phyloP scores from a whole-genome alignment of 495 filamentous ascomycete species.

The Lepidopterella palustris region DNA sequence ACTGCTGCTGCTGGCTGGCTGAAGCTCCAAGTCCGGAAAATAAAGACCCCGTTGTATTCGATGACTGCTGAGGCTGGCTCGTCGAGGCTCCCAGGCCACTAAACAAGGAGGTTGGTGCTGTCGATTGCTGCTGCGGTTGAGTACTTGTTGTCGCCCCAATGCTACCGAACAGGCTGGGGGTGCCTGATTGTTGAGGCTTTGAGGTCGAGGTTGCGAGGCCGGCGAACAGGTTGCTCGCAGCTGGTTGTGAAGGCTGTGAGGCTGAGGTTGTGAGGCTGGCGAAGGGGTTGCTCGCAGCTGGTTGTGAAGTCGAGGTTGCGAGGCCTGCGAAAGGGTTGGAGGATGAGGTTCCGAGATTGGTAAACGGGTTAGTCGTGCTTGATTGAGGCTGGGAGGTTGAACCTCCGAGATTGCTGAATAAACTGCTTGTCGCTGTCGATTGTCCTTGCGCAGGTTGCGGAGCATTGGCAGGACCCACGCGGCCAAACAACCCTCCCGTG shows the following conservation, averaged over 20 bases:
- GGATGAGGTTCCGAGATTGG: background rate
- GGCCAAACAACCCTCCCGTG: slow-evolving; percentile 4
- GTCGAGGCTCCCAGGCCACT: slow-evolving; percentile 11
- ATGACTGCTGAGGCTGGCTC: slow-evolving; percentile 12
- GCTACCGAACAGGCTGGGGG: background rate
- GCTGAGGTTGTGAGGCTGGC: slow-evolving; percentile 1
- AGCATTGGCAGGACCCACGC: background rate
- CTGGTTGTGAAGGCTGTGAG: background rate
- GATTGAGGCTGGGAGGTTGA: background rate
- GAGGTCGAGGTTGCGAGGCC: slow-evolving; percentile 7
- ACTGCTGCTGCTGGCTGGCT: slow-evolving; percentile 22
- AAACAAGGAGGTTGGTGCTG: background rate
- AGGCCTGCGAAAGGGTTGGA: background rate
- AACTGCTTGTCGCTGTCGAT: background rate
- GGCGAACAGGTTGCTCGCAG: background rate
- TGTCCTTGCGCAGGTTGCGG: background rate
- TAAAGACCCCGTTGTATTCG: background rate
- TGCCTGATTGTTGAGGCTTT: slow-evolving; percentile 9
- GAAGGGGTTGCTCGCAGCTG: background rate
- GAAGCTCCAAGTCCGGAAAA: slow-evolving; percentile 13
- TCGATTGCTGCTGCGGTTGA: slow-evolving; percentile 17
- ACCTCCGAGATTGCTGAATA: background rate
- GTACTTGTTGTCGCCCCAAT: slow-evolving; percentile 12
- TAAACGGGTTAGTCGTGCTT: background rate
- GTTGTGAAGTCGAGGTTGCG: slow-evolving; percentile 2